phyloP scores from a whole-genome alignment of 192 early-diverging fungal genomes.

The Backusella morwellensis region DNA sequence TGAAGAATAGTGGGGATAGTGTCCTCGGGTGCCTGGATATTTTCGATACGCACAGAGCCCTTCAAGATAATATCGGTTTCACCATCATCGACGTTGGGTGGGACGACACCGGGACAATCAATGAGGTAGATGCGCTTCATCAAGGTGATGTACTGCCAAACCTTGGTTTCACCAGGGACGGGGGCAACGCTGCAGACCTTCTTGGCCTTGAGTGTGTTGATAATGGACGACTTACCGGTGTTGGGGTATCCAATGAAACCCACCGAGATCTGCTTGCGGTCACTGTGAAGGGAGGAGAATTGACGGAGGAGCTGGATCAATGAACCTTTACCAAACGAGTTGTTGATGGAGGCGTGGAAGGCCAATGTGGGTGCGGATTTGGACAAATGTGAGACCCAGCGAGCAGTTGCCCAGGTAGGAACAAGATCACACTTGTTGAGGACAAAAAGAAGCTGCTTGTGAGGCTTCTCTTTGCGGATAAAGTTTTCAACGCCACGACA shows the following conservation, averaged over 20 bases:
- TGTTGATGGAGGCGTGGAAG: constrained; percentile 97
- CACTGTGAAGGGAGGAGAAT: constrained; percentile 90
- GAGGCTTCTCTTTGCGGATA: constrained; percentile 87
- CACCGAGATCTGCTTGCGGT: constrained; percentile 98
- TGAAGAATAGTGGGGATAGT: constrained; percentile 81
- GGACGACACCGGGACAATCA: constrained; percentile 98
- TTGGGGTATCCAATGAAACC: constrained; percentile 99
- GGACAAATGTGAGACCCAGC: constrained; percentile 92
- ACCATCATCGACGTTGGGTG: constrained; percentile 80
- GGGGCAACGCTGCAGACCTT: constrained; percentile 99
- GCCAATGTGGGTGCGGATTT: constrained; percentile 93
- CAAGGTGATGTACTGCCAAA: constrained; percentile 99
- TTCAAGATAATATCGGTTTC: constrained; percentile 97
- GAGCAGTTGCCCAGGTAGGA: constrained; percentile 97
- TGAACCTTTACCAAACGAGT: constrained; percentile 99
- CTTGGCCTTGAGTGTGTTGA: constrained; percentile 94
- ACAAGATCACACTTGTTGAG: constrained; percentile 99
- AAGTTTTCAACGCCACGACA: constrained; percentile 92
- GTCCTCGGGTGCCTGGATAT: constrained; percentile 85
- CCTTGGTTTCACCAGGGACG: constrained; percentile 95
- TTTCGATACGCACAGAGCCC: constrained; percentile 93
- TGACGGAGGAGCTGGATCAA: constrained; percentile 98
- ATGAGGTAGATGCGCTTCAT: constrained; percentile 98
- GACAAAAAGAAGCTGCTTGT: constrained; percentile 96
- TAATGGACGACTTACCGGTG: constrained; percentile 97